These are phyloP conservation scores for Tripterygium wilfordii DNA, from an alignment of 177 flowering plant species.

Conservation along the genomic window DNA sequence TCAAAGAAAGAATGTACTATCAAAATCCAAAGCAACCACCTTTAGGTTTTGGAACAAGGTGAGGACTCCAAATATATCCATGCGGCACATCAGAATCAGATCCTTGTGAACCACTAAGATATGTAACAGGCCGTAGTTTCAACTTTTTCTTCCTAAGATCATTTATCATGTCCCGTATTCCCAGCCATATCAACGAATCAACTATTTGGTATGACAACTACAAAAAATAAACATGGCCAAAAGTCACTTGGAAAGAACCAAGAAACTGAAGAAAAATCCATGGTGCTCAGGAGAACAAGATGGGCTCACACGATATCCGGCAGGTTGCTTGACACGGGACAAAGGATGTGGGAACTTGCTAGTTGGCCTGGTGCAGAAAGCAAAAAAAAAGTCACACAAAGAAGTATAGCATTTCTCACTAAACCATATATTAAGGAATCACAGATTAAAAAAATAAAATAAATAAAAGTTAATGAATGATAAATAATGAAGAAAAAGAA, in stretches of 20 bases:
- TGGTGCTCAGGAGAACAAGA: no score
- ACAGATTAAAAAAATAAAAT: not conserved
- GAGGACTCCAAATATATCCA: constrained; percentile 40
- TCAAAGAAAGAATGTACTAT: not conserved
- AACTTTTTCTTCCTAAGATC: constrained; percentile 35
- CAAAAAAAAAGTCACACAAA: constrained; percentile 3
- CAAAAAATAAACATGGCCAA: not conserved
- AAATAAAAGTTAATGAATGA: not conserved
- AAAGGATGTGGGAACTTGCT: constrained; percentile 68
- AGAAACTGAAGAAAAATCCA: not conserved
- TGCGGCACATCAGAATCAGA: constrained; percentile 29
- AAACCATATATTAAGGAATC: not conserved
- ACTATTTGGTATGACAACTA: constrained; percentile 42
- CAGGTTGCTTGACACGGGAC: constrained; percentile 51
- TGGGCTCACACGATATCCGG: constrained; percentile 42
- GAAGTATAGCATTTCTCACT: not conserved
- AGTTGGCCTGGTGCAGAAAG: constrained; percentile 41
- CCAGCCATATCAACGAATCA: constrained; percentile 38
- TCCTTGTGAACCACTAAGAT: constrained; percentile 24
- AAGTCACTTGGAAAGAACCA: not conserved
- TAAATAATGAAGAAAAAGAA: constrained; percentile 1
- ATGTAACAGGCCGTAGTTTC: constrained; percentile 32
- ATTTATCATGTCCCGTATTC: constrained; percentile 38
- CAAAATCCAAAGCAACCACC: constrained; percentile 12
- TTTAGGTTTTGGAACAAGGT: constrained; percentile 40